Conservation (phyloP, 192 early-diverging fungal species). For the Pilobolus umbonatus region DNA sequence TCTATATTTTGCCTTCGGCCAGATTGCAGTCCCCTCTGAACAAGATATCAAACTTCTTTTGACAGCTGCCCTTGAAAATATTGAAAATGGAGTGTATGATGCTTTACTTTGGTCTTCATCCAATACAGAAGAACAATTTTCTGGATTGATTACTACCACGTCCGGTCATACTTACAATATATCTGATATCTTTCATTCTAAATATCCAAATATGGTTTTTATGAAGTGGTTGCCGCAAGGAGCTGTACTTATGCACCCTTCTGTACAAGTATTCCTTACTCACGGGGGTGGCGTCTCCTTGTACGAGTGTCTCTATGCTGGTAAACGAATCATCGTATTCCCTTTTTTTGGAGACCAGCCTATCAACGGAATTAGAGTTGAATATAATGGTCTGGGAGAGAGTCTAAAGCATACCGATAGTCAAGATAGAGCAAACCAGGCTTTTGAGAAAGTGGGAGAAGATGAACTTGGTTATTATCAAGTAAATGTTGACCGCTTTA, state of each 20-base stretch:
- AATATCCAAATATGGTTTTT: not conserved
- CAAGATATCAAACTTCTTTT: slow-evolving; percentile 17
- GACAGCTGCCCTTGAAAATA: slow-evolving; percentile 17
- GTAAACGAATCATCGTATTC: slow-evolving; percentile 22
- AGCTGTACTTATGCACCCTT: slow-evolving; percentile 26
- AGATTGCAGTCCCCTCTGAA: slow-evolving; percentile 1
- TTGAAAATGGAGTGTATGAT: slow-evolving; percentile 28
- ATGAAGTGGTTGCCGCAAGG: slow-evolving; percentile 26
- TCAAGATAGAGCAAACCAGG: not conserved
- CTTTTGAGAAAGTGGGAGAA: not conserved
- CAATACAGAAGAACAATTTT: not conserved
- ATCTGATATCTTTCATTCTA: not conserved
- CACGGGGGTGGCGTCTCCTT: slow-evolving; percentile 27
- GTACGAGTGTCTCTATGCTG: slow-evolving; percentile 29
- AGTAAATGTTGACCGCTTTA: not conserved
- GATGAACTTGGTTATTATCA: not conserved
- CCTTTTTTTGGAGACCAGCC: slow-evolving; percentile 32
- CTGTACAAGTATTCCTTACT: slow-evolving; percentile 20
- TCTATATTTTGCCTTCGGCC: slow-evolving; percentile 33
- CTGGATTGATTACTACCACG: not conserved
- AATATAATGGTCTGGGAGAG: not conserved
- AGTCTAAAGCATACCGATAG: not conserved
- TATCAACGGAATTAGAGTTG: not conserved
- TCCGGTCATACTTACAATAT: not conserved
- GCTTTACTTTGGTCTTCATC: slow-evolving; percentile 30